Conservation (phyloP, 1,139 yeast species). For the Blastobotrys buckinghamii region DNA sequence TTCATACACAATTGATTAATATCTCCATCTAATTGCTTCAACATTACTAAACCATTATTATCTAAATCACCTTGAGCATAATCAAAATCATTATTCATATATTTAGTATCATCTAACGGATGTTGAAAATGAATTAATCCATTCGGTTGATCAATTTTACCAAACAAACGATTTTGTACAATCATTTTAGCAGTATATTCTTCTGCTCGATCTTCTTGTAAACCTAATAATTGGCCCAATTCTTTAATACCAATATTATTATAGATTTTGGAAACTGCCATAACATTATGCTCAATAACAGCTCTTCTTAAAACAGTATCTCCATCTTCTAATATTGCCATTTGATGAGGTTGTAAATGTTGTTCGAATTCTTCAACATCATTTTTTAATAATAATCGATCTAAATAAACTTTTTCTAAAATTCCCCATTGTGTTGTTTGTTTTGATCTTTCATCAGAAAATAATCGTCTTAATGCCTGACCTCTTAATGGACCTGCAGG, state of each 20-base stretch:
- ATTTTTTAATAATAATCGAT: conserved; percentile 27
- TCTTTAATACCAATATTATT: conserved; percentile 28
- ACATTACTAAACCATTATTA: conserved; percentile 12
- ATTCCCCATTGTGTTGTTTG: conserved; percentile 22
- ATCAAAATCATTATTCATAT: conserved; percentile 10
- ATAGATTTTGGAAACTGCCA: conserved; percentile 32
- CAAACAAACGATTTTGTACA: conserved; percentile 30
- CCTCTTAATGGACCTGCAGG: conserved; percentile 36
- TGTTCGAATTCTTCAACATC: conserved; percentile 27
- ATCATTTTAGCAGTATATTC: conserved; percentile 33
- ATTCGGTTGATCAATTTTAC: conserved; percentile 33
- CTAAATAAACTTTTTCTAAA: conserved; percentile 29
- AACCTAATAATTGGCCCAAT: conserved; percentile 28
- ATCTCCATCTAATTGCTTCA: conserved; percentile 30
- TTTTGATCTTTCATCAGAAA: conserved; percentile 31
- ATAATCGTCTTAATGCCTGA: conserved; percentile 28
- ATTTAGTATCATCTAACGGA: conserved; percentile 9
- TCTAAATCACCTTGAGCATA: conserved; percentile 13
- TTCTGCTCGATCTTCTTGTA: conserved; percentile 29
- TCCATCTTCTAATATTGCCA: conserved; percentile 28
- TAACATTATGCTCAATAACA: conserved; percentile 33
- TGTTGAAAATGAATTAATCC: conserved; percentile 28
- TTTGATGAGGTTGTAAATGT: conserved; percentile 27
- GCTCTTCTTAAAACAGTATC: conserved; percentile 32
- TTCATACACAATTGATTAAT: conserved; percentile 25